Percentiles rank a stretch among this genome's conserved stretches.
These are phyloP conservation scores for Ustilago loliicola DNA, from an alignment of 1,284 basidiomycete genomes.

Conservation along the genomic window DNA sequence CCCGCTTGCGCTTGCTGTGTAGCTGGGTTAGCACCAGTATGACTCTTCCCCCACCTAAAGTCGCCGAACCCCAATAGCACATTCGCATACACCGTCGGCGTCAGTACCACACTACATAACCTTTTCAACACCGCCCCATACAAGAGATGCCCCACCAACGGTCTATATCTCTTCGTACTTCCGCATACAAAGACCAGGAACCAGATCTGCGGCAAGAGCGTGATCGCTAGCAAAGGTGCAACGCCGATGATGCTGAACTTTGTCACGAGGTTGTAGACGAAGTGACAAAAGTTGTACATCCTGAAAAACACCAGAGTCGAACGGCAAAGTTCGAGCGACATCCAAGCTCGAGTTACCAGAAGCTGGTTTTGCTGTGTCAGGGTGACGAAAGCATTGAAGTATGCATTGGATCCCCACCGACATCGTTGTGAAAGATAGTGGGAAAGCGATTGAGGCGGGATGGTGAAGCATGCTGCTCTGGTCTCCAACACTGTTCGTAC, in stretches of 20 bases:
- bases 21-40: constrained; percentile 30
- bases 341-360: constrained; percentile 32
- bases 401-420: constrained; percentile 43
- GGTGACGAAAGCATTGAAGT: constrained; percentile 38
- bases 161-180: constrained; percentile 23
- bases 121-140: constrained; percentile 31
- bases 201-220: constrained; percentile 40
- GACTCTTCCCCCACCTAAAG: constrained; percentile 36
- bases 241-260: constrained; percentile 28
- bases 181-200: constrained; percentile 31
- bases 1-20: constrained; percentile 4
- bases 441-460: constrained; percentile 32
- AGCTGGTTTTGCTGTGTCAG: constrained; percentile 27
- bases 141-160: constrained; percentile 17
- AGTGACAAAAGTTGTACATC: constrained; percentile 38
- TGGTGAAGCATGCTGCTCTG: constrained; percentile 39
- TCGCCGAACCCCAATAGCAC: constrained; percentile 38
- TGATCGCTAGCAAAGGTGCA: constrained; percentile 29
- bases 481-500: constrained; percentile 41
- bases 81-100: constrained; percentile 37
- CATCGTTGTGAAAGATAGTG: constrained; percentile 45
- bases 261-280: constrained; percentile 29
- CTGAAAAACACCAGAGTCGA: constrained; percentile 37
- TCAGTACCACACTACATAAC: constrained; percentile 26
- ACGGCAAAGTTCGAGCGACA: constrained; percentile 27